Evolutionary conservation across 257 asterid species (phyloP).

Genomic region (Solanum bukasovii): DNA sequence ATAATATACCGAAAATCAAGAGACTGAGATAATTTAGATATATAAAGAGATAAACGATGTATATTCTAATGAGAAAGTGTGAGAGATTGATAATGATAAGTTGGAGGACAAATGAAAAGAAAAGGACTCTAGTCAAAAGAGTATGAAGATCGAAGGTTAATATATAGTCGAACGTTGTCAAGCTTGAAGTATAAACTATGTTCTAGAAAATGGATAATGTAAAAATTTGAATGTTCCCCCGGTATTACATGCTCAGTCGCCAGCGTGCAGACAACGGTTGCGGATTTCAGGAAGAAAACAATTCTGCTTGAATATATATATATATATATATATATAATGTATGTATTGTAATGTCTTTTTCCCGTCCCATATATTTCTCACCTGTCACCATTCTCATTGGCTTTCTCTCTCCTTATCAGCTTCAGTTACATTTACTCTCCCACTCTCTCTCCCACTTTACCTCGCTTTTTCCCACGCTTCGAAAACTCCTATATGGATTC

Average conservation of each 20-base stretch:
- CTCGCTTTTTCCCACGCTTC: slow-evolving; percentile 1
- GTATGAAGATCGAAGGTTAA: background rate
- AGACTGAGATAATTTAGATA: background rate
- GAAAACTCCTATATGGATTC: background rate
- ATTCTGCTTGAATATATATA: background rate
- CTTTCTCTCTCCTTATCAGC: background rate
- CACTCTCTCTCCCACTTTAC: background rate
- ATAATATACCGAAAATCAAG: background rate
- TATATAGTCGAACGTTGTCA: fast-evolving
- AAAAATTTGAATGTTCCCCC: background rate
- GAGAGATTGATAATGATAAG: no score
- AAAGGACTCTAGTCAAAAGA: background rate
- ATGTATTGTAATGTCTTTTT: background rate
- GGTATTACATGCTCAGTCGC: background rate
- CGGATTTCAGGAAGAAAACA: background rate
- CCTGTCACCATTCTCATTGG: background rate
- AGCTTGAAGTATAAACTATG: background rate
- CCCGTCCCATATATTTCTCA: background rate
- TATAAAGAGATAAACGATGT: background rate
- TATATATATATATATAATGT: background rate
- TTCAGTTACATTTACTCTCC: background rate
- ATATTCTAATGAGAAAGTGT: no score
- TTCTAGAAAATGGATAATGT: background rate
- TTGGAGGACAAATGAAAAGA: no score
- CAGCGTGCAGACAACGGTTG: slow-evolving; percentile 5